Conservation (phyloP, 331 rosid species). For the Malus hybrid region DNA sequence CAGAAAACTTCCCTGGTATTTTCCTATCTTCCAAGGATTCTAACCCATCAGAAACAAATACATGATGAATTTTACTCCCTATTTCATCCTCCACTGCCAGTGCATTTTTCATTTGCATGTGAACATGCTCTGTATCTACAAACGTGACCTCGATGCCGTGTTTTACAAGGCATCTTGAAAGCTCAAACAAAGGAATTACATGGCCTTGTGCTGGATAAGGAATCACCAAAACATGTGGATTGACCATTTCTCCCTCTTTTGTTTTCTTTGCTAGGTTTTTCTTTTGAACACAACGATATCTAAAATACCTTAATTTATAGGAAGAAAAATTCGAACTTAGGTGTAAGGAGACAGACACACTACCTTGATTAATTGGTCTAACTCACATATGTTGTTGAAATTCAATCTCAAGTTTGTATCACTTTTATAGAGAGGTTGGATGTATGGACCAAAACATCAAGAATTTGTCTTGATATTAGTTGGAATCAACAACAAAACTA, state of each 20-base stretch:
- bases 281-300: too few relatives aligned
- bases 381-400: not conserved
- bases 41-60: conserved; percentile 37
- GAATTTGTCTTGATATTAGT: too few relatives aligned
- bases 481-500: not conserved
- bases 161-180: conserved; percentile 30
- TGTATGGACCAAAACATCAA: not conserved
- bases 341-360: not conserved
- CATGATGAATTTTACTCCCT: conserved; percentile 13
- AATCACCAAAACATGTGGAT: conserved; percentile 45
- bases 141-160: conserved; percentile 39
- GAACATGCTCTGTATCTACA: conserved; percentile 21
- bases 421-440: not conserved
- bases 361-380: not conserved
- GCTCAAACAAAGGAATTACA: conserved; percentile 45
- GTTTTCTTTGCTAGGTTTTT: not conserved
- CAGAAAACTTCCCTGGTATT: conserved; percentile 34
- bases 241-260: conserved; percentile 21
- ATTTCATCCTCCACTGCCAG: too few relatives aligned
- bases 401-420: not conserved
- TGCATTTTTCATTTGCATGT: too few relatives aligned
- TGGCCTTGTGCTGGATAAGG: conserved; percentile 62
- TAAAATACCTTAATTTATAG: not conserved
- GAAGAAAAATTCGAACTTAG: too few relatives aligned
- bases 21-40: conserved; percentile 29